A percentile compares a stretch with the other conserved stretches of the same genome.
Evolutionary conservation across 108 stramenopile species (phyloP).

Genomic region (Conticribra weissflogii): DNA sequence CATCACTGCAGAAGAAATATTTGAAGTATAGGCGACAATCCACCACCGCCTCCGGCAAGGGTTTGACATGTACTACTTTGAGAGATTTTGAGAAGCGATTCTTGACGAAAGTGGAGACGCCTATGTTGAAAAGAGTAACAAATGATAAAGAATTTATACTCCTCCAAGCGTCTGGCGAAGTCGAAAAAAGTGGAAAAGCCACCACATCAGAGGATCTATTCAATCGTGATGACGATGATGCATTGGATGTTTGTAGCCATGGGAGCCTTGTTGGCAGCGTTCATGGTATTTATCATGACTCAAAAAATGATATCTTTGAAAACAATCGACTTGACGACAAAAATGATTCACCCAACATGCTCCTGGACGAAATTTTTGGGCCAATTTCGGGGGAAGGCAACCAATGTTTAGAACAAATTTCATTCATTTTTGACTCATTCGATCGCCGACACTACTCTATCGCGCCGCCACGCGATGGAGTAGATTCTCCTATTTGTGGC

Average conservation of each 20-base stretch:
- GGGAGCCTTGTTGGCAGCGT: background rate
- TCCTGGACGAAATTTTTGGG: constrained; percentile 22
- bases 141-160: no score
- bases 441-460: background rate
- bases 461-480: background rate
- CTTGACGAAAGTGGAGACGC: background rate
- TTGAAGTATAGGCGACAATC: constrained; percentile 11
- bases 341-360: no score
- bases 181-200: constrained; percentile 1
- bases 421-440: constrained; percentile 25
- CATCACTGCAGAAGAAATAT: constrained; percentile 21
- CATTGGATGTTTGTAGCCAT: background rate
- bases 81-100: constrained; percentile 11
- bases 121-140: no score
- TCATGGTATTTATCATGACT: background rate
- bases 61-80: constrained; percentile 1
- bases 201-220: constrained; percentile 1
- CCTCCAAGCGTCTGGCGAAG: no score
- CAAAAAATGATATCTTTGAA: background rate
- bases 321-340: no score
- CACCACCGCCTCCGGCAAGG: background rate
- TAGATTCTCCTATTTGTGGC: background rate
- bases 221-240: constrained; percentile 7
- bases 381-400: background rate
- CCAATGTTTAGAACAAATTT: constrained; percentile 5